A percentile compares a stretch with the other conserved stretches of the same genome.
These are phyloP conservation scores for Ustilago hordei DNA, from an alignment of 1,284 basidiomycete species.

Conservation along the genomic window DNA sequence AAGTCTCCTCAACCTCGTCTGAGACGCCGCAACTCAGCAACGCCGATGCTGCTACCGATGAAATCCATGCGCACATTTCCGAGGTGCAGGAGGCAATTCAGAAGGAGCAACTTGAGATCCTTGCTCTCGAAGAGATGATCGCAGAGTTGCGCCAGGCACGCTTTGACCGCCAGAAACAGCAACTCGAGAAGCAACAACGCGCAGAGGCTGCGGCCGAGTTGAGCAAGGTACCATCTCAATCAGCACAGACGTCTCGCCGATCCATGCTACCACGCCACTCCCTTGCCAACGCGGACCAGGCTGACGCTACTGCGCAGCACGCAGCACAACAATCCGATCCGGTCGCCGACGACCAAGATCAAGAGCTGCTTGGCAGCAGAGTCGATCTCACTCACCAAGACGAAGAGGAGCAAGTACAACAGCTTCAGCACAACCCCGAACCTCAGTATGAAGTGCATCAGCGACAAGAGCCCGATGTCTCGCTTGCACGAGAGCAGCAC, in stretches of 20 bases:
- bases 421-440: slow-evolving; percentile 7
- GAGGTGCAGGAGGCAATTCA: slow-evolving; percentile 51
- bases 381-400: slow-evolving; percentile 15
- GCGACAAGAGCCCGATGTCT: slow-evolving; percentile 2
- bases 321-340: not conserved
- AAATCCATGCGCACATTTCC: slow-evolving; percentile 26
- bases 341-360: slow-evolving; percentile 10
- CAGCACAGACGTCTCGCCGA: slow-evolving; percentile 14
- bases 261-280: slow-evolving; percentile 20
- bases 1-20: not conserved
- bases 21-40: slow-evolving; percentile 6
- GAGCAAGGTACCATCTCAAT: slow-evolving; percentile 14
- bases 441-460: slow-evolving; percentile 2
- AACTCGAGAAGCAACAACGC: slow-evolving; percentile 30
- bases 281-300: slow-evolving; percentile 6
- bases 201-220: slow-evolving; percentile 20
- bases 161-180: slow-evolving; percentile 29
- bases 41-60: slow-evolving; percentile 12
- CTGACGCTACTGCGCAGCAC: slow-evolving; percentile 10
- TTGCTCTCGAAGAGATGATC: slow-evolving; percentile 66
- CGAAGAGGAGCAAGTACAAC: slow-evolving; percentile 18
- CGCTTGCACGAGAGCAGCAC: slow-evolving; percentile 7
- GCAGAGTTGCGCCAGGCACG: slow-evolving; percentile 52
- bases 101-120: slow-evolving; percentile 65
- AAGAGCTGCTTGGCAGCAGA: slow-evolving; percentile 21